Evolutionary conservation across 2,329 filamentous ascomycete genomes (phyloP), one percentile per base, ranked within the genome.

Genomic region (Fusarium tanahbumbuense): DNA sequence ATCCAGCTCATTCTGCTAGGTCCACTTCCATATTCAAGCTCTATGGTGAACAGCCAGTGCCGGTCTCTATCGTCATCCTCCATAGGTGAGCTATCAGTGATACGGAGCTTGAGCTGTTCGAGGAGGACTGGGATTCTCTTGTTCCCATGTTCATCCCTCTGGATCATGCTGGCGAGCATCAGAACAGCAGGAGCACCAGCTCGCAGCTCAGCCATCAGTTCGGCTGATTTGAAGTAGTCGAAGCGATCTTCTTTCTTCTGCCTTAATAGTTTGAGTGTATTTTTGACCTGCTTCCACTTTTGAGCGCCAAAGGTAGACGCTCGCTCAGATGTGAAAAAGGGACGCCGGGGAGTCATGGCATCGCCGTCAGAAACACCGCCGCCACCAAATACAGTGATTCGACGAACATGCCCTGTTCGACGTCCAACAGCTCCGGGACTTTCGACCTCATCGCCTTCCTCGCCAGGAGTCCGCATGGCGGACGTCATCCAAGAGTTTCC

Each of bases 1-100:
- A 93, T 91, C 96, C 96, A 99, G 77, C 93, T 93, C 97, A 99
- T 98, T 60, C 96, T 88, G 57, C 95, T 98, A 59, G 96, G 89
- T 1, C 96, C 97, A 77, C 93, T 98, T 16, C 96, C 96, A 78
- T 99, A 99, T 78, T 99, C 96, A 18, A 99, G 85, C 73, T 97
- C 93, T 59, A 99, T 94, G 46, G 91, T 91, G 79, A 98, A 97
- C 11, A 96, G 87, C 76, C 93, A 90, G 79, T 98, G 96, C 30
- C 94, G 83, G 67, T 89, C 86, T 71, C 83, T 86, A 62, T 87
- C 85, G 56, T 86, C 86, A 59, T 87, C 89, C 45, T 92, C 89
- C 64, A 90, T 87, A 13, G 89, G 89, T 13, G 85, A 84, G 75
- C 93, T 97, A 75, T 98, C 93, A 11, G 90, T 91, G 63, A 99